phyloP scores from a whole-genome alignment of 306 rosid species.

The Castanopsis chinensis region DNA sequence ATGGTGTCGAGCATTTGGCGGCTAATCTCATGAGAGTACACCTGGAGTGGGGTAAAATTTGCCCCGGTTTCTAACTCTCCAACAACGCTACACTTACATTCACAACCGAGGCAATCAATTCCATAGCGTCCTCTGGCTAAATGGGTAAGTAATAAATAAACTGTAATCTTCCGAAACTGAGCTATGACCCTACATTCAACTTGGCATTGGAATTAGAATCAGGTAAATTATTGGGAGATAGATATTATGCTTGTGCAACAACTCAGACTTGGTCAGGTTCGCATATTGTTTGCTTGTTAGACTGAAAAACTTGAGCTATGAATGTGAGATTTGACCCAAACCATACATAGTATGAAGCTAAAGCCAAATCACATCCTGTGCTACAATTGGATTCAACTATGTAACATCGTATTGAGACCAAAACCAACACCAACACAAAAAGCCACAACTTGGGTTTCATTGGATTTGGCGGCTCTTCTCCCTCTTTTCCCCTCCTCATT shows the following conservation, averaged over 20 bases:
- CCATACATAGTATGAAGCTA: slow-evolving; percentile 50
- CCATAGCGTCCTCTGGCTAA: too few relatives aligned
- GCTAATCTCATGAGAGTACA: too few relatives aligned
- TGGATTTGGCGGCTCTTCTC: not conserved
- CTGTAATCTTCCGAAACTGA: too few relatives aligned
- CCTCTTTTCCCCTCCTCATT: too few relatives aligned
- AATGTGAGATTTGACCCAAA: not conserved
- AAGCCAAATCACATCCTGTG: slow-evolving; percentile 52
- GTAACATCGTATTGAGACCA: slow-evolving; percentile 18
- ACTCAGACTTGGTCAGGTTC: slow-evolving; percentile 44
- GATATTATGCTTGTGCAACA: slow-evolving; percentile 38
- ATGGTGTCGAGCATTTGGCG: too few relatives aligned
- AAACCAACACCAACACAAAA: slow-evolving; percentile 4
- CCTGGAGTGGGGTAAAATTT: too few relatives aligned
- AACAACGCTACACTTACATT: too few relatives aligned
- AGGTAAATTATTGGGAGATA: slow-evolving; percentile 8
- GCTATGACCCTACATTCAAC: slow-evolving; percentile 51
- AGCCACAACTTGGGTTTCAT: slow-evolving; percentile 41
- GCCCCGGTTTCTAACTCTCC: too few relatives aligned
- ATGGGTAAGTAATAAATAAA: too few relatives aligned
- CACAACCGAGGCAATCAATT: too few relatives aligned
- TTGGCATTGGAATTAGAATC: slow-evolving; percentile 14
- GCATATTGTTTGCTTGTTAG: slow-evolving; percentile 40
- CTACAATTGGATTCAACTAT: slow-evolving; percentile 50
- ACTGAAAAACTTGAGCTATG: slow-evolving; percentile 20